Evolutionary conservation across 805 yeast genomes (phyloP), one percentile per base, ranked within the genome.

Genomic region (Candida coquimbonensis): DNA sequence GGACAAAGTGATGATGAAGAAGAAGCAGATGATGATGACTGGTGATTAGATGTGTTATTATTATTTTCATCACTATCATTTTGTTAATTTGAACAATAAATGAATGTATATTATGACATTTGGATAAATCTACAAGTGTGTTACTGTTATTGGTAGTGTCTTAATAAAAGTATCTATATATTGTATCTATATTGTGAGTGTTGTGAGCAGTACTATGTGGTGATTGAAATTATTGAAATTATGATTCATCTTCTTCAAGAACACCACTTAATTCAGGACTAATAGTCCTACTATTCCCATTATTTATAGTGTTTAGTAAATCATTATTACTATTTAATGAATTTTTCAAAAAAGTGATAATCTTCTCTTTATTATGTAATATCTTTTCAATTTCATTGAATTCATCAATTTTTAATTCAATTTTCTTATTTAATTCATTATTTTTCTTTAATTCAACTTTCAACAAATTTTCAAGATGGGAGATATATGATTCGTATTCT

Each of bases 11-110:
- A 80, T 46, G 89, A 80, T 14, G 90, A 83, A 45, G 83, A 75
- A 2, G 84, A 77, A 19, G 82, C 80, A 40, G 81, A 79, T 38
- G 87, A 81, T 54, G 93, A 91, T 65, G 93, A 98, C 63, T 87
- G 87, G 19, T 21, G 24, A 21, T 21, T 21, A 21, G 24, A 17
- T 21, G 24, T 21, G 24, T 21, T 21, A 21, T 6, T 21, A 21
- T 5, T 21, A 17, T 17, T 17, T 17, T 17, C 3, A 17, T 17
- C 3, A 21, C 24, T 6, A 21, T 21, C 7, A 21, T 21, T 6
- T 21, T 21, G 24, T 21, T 21, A 21, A 21, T 1, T 21, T 21
- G 24, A 21, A 27, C 9, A 8, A 2, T 16, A 7, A 7, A 6
- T 12, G 17, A 9, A 17, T 38, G 14, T 16, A 16, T 9, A 34